Percentiles rank a stretch among this genome's conserved stretches.
phyloP scores from a whole-genome alignment of 2,329 filamentous ascomycete species.

The Stachybotrys chlorohalonatus region DNA sequence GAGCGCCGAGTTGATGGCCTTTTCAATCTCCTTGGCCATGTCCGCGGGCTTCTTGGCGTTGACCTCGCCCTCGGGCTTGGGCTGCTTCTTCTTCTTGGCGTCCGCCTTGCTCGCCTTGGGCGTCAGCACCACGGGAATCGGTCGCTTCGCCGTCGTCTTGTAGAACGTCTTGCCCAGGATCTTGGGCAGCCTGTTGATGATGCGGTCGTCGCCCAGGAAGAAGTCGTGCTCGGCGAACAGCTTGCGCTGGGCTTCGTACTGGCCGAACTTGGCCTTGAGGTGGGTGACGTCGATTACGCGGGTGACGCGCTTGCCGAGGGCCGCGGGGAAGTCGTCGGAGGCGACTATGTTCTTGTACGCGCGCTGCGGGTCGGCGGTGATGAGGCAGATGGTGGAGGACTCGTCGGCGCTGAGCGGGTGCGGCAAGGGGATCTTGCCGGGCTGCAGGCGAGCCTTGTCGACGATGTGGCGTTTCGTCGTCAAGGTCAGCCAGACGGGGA shows the following conservation, averaged over 20 bases:
- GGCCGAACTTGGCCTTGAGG: slow-evolving; percentile 72
- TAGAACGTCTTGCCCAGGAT: slow-evolving; percentile 90
- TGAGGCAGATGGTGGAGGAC: slow-evolving; percentile 70
- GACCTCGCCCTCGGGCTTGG: slow-evolving; percentile 30
- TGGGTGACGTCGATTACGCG: slow-evolving; percentile 76
- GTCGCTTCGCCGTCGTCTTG: slow-evolving; percentile 72
- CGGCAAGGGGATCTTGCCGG: slow-evolving; percentile 70
- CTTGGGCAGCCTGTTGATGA: slow-evolving; percentile 64
- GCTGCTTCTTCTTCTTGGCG: slow-evolving; percentile 45
- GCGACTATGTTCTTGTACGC: slow-evolving; percentile 84
- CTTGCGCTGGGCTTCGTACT: slow-evolving; percentile 80
- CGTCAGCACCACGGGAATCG: slow-evolving; percentile 69
- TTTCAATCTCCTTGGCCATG: slow-evolving; percentile 73
- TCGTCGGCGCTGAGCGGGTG: slow-evolving; percentile 62
- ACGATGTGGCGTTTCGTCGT: slow-evolving; percentile 57
- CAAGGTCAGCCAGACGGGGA: slow-evolving; percentile 52
- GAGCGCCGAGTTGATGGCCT: slow-evolving; percentile 66
- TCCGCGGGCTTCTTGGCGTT: slow-evolving; percentile 49
- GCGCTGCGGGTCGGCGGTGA: slow-evolving; percentile 73
- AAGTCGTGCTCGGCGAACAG: slow-evolving; percentile 81
- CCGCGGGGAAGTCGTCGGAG: slow-evolving; percentile 59
- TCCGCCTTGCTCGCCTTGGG: slow-evolving; percentile 52
- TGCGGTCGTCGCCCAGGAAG: slow-evolving; percentile 86
- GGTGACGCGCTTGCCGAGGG: slow-evolving; percentile 58
- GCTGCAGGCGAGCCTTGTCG: slow-evolving; percentile 74